Evolutionary conservation across 371 early-diverging fungal genomes (phyloP).

Genomic region (Lichtheimia ramosa): DNA sequence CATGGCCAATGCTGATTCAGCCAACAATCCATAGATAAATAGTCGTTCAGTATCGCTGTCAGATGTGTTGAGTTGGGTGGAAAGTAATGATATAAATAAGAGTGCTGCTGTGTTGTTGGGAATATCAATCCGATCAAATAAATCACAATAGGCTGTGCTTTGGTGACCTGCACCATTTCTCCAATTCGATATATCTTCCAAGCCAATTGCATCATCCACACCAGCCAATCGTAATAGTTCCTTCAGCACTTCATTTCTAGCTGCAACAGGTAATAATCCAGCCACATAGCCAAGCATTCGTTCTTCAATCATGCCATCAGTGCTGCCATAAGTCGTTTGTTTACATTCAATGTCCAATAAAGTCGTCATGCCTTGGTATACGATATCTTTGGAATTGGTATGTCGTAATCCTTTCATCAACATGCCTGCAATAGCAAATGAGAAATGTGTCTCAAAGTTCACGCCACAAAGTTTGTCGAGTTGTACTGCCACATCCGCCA

Average conservation of each 20-base stretch:
- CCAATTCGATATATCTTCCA: not conserved
- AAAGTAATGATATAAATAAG: constrained; percentile 61
- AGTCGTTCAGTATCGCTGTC: constrained; percentile 66
- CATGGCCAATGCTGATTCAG: constrained; percentile 50
- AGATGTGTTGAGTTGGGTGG: constrained; percentile 60
- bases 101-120: constrained; percentile 54
- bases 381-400: constrained; percentile 46
- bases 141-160: constrained; percentile 7
- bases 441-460: constrained; percentile 66
- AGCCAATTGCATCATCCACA: constrained; percentile 38
- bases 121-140: constrained; percentile 46
- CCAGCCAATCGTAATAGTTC: constrained; percentile 50
- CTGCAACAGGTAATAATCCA: constrained; percentile 48
- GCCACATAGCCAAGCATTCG: constrained; percentile 43
- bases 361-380: constrained; percentile 64
- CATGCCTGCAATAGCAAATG: constrained; percentile 67
- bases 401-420: constrained; percentile 66
- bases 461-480: constrained; percentile 60
- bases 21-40: constrained; percentile 67
- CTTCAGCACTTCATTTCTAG: constrained; percentile 40
- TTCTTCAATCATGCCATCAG: constrained; percentile 16
- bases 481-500: constrained; percentile 43
- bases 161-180: constrained; percentile 43
- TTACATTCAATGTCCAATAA: constrained; percentile 71
- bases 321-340: constrained; percentile 11